Conservation (phyloP, 2,329 filamentous ascomycete species). For the Cercospora citrullina region DNA sequence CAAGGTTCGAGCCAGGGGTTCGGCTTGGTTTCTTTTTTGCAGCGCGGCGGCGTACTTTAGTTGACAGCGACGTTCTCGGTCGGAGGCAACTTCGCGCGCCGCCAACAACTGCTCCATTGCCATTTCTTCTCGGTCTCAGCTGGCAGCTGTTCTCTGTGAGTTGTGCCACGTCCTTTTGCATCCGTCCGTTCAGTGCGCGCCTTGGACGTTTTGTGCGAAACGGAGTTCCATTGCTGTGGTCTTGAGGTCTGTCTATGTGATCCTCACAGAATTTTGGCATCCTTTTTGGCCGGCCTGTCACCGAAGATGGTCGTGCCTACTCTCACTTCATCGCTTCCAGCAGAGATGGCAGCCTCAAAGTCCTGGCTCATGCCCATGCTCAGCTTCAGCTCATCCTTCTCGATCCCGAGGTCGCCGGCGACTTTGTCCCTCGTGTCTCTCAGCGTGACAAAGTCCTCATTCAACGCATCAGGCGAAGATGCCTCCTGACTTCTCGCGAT, state of each 20-base stretch:
- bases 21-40: background rate
- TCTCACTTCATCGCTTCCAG: slow-evolving; percentile 86
- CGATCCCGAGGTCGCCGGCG: slow-evolving; percentile 58
- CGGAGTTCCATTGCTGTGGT: background rate
- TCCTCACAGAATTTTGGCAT: slow-evolving; percentile 63
- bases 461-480: slow-evolving; percentile 71
- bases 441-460: slow-evolving; percentile 81
- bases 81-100: background rate
- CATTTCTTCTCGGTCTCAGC: background rate
- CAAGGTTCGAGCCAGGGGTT: background rate
- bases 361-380: slow-evolving; percentile 99
- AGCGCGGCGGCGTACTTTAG: background rate
- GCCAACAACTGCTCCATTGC: background rate
- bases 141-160: background rate
- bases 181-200: background rate
- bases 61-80: background rate
- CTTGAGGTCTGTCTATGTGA: background rate
- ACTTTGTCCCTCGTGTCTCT: slow-evolving; percentile 70
- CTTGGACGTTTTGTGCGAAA: background rate
- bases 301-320: slow-evolving; percentile 96
- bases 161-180: background rate
- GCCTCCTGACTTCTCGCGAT: slow-evolving; percentile 79
- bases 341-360: slow-evolving; percentile 80
- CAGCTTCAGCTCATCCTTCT: slow-evolving; percentile 68
- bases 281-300: slow-evolving; percentile 71